These are phyloP conservation scores for Solanum pennellii DNA, from an alignment of 257 asterid genomes.

Conservation along the genomic window DNA sequence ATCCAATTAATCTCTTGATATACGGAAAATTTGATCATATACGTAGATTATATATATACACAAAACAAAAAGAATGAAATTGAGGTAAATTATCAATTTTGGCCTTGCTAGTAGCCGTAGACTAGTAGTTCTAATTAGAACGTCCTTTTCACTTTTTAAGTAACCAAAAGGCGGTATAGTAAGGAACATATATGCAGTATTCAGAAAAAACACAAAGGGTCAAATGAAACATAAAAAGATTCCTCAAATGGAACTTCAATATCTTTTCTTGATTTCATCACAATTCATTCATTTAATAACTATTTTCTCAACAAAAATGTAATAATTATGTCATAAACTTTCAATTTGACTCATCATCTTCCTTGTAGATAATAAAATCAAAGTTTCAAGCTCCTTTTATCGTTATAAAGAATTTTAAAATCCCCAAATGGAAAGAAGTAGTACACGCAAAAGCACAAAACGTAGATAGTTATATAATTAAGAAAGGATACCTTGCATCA, in stretches of 20 bases:
- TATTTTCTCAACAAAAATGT: not conserved
- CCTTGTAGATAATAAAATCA: no score
- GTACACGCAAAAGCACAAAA: not conserved
- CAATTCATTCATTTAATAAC: not conserved
- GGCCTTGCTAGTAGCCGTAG: not conserved
- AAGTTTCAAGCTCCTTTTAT: no score
- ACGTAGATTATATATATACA: not conserved
- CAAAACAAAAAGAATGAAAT: not conserved
- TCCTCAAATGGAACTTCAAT: not conserved
- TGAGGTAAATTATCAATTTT: not conserved
- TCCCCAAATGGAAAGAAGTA: not conserved
- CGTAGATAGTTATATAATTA: not conserved
- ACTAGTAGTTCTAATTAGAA: not conserved
- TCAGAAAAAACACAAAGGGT: not conserved
- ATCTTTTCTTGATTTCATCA: not conserved
- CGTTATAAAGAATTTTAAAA: not conserved
- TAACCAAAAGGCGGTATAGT: not conserved
- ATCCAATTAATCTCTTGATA: not conserved
- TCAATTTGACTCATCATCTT: not conserved
- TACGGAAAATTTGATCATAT: not conserved
- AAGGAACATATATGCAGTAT: not conserved
- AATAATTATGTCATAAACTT: not conserved
- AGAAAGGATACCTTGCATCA: conserved; percentile 38
- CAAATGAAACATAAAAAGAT: not conserved
- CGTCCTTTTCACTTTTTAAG: not conserved